Evolutionary conservation across 1,284 basidiomycete species (phyloP), one percentile per base, ranked within the genome.

Genomic region (Cutaneotrichosporon sp.): DNA sequence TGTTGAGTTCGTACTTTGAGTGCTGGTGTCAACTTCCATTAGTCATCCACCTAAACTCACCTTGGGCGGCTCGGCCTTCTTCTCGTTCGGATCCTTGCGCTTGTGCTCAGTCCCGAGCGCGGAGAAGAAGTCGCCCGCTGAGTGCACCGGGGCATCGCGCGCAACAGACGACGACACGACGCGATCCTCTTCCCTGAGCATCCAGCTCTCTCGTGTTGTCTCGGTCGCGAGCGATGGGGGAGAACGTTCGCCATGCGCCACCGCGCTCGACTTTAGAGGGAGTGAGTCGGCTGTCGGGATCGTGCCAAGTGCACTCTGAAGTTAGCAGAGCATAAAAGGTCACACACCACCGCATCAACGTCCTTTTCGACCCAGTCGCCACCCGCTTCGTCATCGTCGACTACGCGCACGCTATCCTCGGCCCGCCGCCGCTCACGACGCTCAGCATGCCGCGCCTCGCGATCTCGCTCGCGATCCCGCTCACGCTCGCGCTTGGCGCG

Each of bases 291-390:
- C 84, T 0, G 89, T 90, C n/a, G 92, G 91, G 62, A 95, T 92
- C 46, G 56, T 50, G 51, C 65, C 59, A 3, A 63, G 31, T 18
- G 65, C 58, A 58, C 51, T 66, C 65, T 66, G 58, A 2, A 22
- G 60, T 64, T n/a, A 64, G 34, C 55, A 2, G 1, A 1, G n/a
- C 21, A 40, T 16, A 9, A 14, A 18, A 51, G 32, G 10, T 10
- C 10, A 36, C 86, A 72, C 72, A 91, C 91, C 72, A 88, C 88
- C 81, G 88, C 86, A 73, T 89, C 88, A 53, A 92, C 87, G 70
- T 91, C 90, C 83, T 91, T 92, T 81, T 93, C 91, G 42, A 90
- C 85, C 91, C 92, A 93, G 82, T 90, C 86, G 60, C 87, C 87
- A 69, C 87, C 83, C 72, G 89, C 87, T 63, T 90, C 83, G 73